A percentile compares a stretch with the other conserved stretches of the same genome.
phyloP scores from a whole-genome alignment of 163 green algal species.

The Coccomyxa subellipsoidea region DNA sequence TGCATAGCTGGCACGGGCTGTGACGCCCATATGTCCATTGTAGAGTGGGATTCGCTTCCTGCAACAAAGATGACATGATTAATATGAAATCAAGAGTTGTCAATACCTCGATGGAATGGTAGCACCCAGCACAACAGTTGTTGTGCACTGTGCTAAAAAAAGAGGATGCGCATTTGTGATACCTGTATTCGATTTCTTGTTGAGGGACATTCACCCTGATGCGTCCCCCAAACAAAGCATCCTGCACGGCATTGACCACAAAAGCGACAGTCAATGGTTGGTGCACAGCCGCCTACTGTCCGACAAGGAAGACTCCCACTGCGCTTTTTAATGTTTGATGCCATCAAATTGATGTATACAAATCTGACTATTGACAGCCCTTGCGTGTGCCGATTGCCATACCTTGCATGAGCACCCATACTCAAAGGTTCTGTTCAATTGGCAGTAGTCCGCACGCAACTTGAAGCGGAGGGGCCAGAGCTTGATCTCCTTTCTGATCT shows the following conservation, averaged over 20 bases:
- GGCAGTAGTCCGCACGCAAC: constrained; percentile 21
- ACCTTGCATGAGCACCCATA: constrained; percentile 30
- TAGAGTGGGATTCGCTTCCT: neutral
- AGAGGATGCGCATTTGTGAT: no score
- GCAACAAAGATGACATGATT: neutral
- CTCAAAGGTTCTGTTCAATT: constrained; percentile 11
- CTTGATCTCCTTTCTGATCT: constrained; percentile 37
- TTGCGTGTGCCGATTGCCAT: no score
- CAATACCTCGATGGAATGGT: no score
- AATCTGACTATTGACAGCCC: no score
- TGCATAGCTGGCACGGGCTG: neutral
- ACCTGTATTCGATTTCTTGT: constrained; percentile 18
- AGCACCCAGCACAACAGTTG: no score
- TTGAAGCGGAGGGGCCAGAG: constrained; percentile 17
- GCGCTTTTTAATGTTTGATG: no score
- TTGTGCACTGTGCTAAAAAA: no score
- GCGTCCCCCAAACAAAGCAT: constrained; percentile 16
- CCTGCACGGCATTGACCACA: neutral
- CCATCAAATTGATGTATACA: no score
- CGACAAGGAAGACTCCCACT: no score
- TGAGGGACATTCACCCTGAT: constrained; percentile 10
- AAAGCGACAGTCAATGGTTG: no score
- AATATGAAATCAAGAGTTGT: no score
- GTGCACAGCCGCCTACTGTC: no score
- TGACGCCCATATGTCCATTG: neutral